Evolutionary conservation across 768 basidiomycete genomes (phyloP).

Genomic region (Chlorophyllum brunneum): DNA sequence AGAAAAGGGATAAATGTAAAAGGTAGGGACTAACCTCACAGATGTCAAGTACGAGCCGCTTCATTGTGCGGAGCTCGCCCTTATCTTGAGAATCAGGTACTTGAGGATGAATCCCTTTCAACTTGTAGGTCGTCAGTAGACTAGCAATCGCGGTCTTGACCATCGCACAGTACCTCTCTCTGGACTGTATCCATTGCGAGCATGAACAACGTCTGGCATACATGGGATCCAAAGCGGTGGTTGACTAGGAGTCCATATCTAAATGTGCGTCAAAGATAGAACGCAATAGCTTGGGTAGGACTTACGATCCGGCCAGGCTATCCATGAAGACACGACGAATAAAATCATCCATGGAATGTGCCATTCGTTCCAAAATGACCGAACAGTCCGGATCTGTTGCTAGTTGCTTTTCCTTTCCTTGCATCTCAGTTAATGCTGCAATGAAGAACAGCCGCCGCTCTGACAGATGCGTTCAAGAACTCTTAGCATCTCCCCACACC

Average conservation of each 20-base stretch:
- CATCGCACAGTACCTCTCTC: conserved; percentile 52
- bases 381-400: conserved; percentile 95
- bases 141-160: not conserved
- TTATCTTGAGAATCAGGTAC: conserved; percentile 42
- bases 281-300: conserved; percentile 16
- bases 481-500: not conserved
- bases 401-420: conserved; percentile 82
- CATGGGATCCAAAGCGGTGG: conserved; percentile 94
- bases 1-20: conserved; percentile 1
- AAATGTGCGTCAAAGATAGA: conserved; percentile 1
- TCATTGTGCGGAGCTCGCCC: conserved; percentile 68
- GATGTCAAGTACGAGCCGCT: conserved; percentile 57
- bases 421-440: conserved; percentile 82
- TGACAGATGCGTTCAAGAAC: conserved; percentile 25
- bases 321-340: conserved; percentile 89
- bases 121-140: conserved; percentile 29
- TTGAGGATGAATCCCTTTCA: conserved; percentile 49
- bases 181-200: conserved; percentile 60
- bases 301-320: conserved; percentile 84
- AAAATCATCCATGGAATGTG: conserved; percentile 94
- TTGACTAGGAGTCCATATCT: conserved; percentile 64
- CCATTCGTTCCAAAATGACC: conserved; percentile 82
- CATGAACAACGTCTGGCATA: conserved; percentile 83
- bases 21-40: conserved; percentile 47
- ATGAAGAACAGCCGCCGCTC: conserved; percentile 76